Evolutionary conservation across 2,329 filamentous ascomycete genomes (phyloP).

Genomic region (Exophiala bonariae): DNA sequence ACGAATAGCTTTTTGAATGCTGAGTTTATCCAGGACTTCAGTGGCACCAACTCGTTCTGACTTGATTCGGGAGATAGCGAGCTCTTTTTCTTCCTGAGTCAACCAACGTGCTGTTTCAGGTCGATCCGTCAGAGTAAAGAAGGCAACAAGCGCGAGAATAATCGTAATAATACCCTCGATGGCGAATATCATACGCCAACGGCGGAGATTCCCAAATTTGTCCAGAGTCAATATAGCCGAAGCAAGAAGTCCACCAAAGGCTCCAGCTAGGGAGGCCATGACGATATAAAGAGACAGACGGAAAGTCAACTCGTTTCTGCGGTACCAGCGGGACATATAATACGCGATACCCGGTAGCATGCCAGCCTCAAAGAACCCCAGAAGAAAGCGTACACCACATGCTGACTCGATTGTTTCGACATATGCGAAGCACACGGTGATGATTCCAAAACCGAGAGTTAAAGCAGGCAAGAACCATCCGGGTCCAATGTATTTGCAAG

Average conservation of each 20-base stretch:
- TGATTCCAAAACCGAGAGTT: conserved; percentile 63
- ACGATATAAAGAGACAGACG: conserved; percentile 69
- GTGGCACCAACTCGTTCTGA: conserved; percentile 64
- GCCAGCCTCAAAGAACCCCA: conserved; percentile 63
- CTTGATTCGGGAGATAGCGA: conserved; percentile 66
- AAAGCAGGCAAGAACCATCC: conserved; percentile 69
- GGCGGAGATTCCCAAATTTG: conserved; percentile 55
- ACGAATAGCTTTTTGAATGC: too few relatives aligned
- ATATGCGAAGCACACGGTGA: conserved; percentile 66
- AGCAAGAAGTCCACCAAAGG: conserved; percentile 68
- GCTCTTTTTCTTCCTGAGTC: conserved; percentile 61
- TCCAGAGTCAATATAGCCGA: conserved; percentile 64
- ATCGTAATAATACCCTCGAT: conserved; percentile 56
- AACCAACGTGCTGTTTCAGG: conserved; percentile 69
- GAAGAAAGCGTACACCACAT: conserved; percentile 65
- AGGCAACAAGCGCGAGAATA: conserved; percentile 49
- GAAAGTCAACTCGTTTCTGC: conserved; percentile 66
- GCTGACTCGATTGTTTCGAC: conserved; percentile 54
- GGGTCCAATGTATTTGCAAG: conserved; percentile 70
- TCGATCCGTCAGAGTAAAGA: conserved; percentile 66
- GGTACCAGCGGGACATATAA: conserved; percentile 67
- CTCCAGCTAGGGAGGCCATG: conserved; percentile 68
- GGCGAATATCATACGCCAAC: conserved; percentile 71
- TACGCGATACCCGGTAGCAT: conserved; percentile 75
- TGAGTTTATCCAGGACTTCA: conserved; percentile 62